Base-by-base conservation (phyloP, 768 basidiomycete species). In the Pulveroboletus ravenelii region DNA sequence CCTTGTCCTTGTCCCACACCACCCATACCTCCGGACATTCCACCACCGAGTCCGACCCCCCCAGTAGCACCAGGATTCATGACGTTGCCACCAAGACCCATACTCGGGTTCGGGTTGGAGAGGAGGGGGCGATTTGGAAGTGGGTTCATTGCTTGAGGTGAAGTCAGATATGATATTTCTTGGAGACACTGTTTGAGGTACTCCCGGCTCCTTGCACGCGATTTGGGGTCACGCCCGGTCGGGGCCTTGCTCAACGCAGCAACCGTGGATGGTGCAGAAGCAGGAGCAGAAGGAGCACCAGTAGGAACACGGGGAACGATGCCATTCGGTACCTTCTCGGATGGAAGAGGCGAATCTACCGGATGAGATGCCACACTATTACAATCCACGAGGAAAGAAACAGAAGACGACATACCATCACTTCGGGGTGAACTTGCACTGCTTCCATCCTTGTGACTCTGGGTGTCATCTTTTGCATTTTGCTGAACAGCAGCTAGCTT, bases 101-200 rank as follows among this genome's bases (percentile, higher is more conserved):
- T 57, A 32, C 61, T 60, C n/a, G 55, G 53, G 41, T 57, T 66
- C 2, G 84, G 68, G 61, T 82, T 88, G 38, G 69, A 74, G 45
- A 77, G 68, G 50, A 92, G 75, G 3, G 90, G 87, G 60, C 91
- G 82, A 53, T 92, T 89, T 3, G 93, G 93, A 45, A 97, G 76
- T 39, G 96, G 96, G 66, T 99, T 99, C 80, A 98, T 87, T 6
- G 96, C 94, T 67, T 96, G 90, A 1, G 93, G 86, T 0, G 95
- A 97, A 1, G 96, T 99, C 47, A 99, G 75, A 70, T 99, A 99
- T 12, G 91, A 90, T 58, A 99, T 89, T 76, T 99, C 96, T 72
- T 98, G 96, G 23, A 99, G 76, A 71, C 96, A 97, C 85, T 99
- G 95, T 71, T 98, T 99, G 59, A 99, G 79, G 68, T 97, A 99